Percentiles rank a stretch among this genome's conserved stretches.
Conservation (phyloP, 306 rosid species). For the Senna tora region DNA sequence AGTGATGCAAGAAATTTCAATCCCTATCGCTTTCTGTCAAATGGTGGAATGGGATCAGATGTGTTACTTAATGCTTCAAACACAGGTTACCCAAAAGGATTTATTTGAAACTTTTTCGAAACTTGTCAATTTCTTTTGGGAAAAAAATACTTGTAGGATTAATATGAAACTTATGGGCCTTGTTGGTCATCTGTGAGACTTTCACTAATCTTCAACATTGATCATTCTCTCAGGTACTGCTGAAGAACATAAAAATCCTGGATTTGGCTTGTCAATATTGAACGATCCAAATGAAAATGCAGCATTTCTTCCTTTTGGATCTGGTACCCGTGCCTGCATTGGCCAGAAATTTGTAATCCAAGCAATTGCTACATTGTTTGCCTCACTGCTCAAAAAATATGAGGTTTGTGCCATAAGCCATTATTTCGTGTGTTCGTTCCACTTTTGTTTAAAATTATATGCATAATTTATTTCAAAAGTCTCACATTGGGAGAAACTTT, state of each 20-base stretch:
- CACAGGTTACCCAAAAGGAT: conserved; percentile 32
- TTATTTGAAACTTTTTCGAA: too few relatives aligned
- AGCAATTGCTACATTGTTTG: conserved; percentile 62
- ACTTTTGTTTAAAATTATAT: background rate
- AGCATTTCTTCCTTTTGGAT: conserved; percentile 83
- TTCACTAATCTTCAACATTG: conserved; percentile 31
- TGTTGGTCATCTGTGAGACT: background rate
- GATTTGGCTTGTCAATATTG: conserved; percentile 46
- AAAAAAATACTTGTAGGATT: too few relatives aligned
- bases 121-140: too few relatives aligned
- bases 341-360: conserved; percentile 75
- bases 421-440: conserved; percentile 9
- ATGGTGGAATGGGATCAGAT: conserved; percentile 48
- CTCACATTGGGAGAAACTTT: background rate
- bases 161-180: background rate
- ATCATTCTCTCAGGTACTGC: conserved; percentile 43
- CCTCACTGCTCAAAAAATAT: conserved; percentile 57
- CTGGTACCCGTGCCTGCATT: conserved; percentile 70
- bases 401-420: conserved; percentile 56
- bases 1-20: conserved; percentile 65
- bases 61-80: conserved; percentile 31
- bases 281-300: conserved; percentile 67
- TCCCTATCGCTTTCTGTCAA: conserved; percentile 73
- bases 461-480: background rate
- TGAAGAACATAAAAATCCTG: conserved; percentile 38